Conservation (phyloP, 768 basidiomycete species). For the Kwoniella sp. region DNA sequence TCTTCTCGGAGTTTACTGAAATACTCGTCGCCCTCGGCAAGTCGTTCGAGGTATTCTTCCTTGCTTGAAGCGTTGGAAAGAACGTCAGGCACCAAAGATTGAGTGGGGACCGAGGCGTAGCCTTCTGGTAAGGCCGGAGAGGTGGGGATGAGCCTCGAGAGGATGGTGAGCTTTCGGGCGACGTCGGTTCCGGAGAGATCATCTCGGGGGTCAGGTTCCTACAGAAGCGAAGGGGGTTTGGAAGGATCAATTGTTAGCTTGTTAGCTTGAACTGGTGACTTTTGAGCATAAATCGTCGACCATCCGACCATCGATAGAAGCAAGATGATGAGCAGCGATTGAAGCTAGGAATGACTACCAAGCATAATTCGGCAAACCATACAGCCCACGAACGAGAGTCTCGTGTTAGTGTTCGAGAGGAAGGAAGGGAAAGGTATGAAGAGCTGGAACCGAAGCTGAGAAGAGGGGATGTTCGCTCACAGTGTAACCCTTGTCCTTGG, state of each 20-base stretch:
- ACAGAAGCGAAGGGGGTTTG: too few relatives aligned
- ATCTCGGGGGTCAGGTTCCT: conserved; percentile 98
- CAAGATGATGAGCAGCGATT: too few relatives aligned
- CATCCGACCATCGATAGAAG: too few relatives aligned
- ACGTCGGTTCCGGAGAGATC: conserved; percentile 97
- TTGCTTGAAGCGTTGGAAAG: conserved; percentile 71
- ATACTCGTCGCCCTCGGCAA: conserved; percentile 79
- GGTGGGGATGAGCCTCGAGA: conserved; percentile 67
- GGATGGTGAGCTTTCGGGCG: conserved; percentile 92
- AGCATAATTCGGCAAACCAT: too few relatives aligned
- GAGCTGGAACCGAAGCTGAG: background rate
- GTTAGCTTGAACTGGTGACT: too few relatives aligned
- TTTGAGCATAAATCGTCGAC: too few relatives aligned
- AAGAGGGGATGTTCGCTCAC: conserved; percentile 62
- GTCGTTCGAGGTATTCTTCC: conserved; percentile 75
- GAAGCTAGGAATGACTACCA: too few relatives aligned
- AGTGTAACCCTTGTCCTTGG: conserved; percentile 92
- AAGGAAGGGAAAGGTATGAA: background rate
- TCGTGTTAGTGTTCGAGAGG: too few relatives aligned
- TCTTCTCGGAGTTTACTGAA: conserved; percentile 76
- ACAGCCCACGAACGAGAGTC: too few relatives aligned
- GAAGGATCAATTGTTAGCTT: too few relatives aligned
- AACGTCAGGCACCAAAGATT: conserved; percentile 79
- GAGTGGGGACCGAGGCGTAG: conserved; percentile 75
- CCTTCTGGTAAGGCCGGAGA: conserved; percentile 67